A percentile compares a stretch with the other conserved stretches of the same genome.
Conservation (phyloP, 768 basidiomycete genomes). For the Fomitopsis serialis region DNA sequence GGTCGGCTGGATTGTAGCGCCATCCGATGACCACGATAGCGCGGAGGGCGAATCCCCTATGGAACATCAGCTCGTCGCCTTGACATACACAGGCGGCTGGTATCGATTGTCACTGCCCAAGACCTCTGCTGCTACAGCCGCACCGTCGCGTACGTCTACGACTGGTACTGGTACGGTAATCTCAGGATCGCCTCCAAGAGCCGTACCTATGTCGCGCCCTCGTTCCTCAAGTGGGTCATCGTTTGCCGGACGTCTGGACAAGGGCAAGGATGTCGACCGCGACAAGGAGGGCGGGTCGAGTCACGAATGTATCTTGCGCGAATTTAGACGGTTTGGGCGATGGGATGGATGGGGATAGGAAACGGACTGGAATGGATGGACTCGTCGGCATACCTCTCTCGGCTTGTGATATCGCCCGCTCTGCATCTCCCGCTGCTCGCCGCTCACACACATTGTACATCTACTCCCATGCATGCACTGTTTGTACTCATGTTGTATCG, state of each 20-base stretch:
- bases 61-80: slow-evolving; percentile 76
- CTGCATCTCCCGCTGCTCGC: background rate
- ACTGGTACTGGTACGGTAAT: background rate
- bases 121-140: slow-evolving; percentile 19
- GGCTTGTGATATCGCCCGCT: background rate
- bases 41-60: slow-evolving; percentile 16
- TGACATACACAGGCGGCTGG: slow-evolving; percentile 92
- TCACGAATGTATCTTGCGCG: slow-evolving; percentile 62
- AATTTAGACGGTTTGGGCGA: slow-evolving; percentile 77
- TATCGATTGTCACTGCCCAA: slow-evolving; percentile 70
- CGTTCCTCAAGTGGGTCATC: slow-evolving; percentile 57
- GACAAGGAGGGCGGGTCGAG: slow-evolving; percentile 56
- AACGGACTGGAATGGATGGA: background rate
- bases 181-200: slow-evolving; percentile 14
- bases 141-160: slow-evolving; percentile 8
- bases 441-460: slow-evolving; percentile 4
- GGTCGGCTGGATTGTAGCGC: slow-evolving; percentile 76
- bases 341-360: slow-evolving; percentile 78
- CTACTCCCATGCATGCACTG: background rate
- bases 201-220: slow-evolving; percentile 41
- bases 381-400: background rate
- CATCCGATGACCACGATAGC: slow-evolving; percentile 30
- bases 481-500: background rate
- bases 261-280: slow-evolving; percentile 58
- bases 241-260: slow-evolving; percentile 37